Base-by-base conservation (phyloP, 176 grass and related monocot species). In the Cymbopogon citratus region DNA sequence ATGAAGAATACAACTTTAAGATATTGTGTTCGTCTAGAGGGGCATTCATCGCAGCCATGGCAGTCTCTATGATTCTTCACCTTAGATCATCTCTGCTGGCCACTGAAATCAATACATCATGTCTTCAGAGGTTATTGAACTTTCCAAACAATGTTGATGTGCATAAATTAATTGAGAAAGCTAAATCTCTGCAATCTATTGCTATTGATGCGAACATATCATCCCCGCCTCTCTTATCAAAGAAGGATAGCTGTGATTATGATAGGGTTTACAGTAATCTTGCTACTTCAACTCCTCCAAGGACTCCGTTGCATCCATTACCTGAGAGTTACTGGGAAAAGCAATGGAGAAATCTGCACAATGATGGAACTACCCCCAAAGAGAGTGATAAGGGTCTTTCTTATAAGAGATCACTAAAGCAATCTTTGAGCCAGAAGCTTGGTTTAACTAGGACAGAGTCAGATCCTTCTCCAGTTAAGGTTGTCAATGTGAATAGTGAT, bases 41-140 rank as follows among this genome's bases (percentile, higher is more conserved):
- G 48, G 91, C 97, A 76, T 95, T 99, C 71, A 89, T 99, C 66
- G 87, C 91, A 61, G 85, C 93, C 52, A 90, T 99, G 81, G 93
- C 90, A 36, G 93, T 99, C 48, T 92, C 97, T 52, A 95, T 99
- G 91, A 86, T 99, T 90, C 87, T 99, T 83, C 87, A 99, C 79
- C 79, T 99, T 82, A 90, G 97, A 78, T 86, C 97, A 2, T 92
- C 93, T 18, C 77, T 99, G 63, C 77, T 99, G 56, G 92, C 97
- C 67, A 91, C 97, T 46, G 97, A 99, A 85, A 90, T 83, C 70
- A 84, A 92, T 14, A 91, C 89, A 0, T 87, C 84, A 48, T 99
- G 97, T 81, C 89, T 99, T 23, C 93, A 96, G 60, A 88, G 87
- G 63, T 83, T 99, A 77, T 83, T 99, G 65, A 99, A 90, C 81